Conservation (phyloP, 2,329 filamentous ascomycete genomes). For the Colletotrichum trifolii region DNA sequence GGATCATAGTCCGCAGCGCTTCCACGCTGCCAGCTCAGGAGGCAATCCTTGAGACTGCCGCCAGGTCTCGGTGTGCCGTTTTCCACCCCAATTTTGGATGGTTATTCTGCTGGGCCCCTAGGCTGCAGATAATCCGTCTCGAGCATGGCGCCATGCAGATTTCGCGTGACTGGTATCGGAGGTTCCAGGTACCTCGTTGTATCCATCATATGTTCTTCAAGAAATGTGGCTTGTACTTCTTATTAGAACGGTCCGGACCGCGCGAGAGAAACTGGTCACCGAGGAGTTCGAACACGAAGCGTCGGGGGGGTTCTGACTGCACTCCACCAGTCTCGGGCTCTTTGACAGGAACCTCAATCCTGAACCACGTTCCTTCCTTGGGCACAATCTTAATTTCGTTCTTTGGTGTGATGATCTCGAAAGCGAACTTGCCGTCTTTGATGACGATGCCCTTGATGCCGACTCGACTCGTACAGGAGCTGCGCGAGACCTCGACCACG, state of each 20-base stretch:
- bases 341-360: constrained; percentile 71
- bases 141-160: background rate
- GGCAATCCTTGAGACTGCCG: no score
- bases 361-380: constrained; percentile 90
- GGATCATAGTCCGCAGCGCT: no score
- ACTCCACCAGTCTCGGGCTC: constrained; percentile 37
- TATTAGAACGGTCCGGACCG: constrained; percentile 85
- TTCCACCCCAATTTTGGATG: no score
- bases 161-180: no score
- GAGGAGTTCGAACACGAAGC: constrained; percentile 83
- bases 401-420: constrained; percentile 82
- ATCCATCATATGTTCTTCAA: constrained; percentile 74
- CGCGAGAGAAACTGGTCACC: constrained; percentile 88
- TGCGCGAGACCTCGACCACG: constrained; percentile 82
- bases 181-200: no score
- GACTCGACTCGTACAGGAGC: constrained; percentile 82
- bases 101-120: background rate
- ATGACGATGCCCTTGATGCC: constrained; percentile 89
- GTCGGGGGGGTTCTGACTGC: constrained; percentile 42
- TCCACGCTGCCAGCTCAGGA: no score
- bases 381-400: constrained; percentile 82
- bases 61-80: no score
- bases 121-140: background rate
- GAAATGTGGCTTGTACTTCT: constrained; percentile 91
- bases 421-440: constrained; percentile 85